Evolutionary conservation across 768 basidiomycete species (phyloP).

Genomic region (Amylocystis lapponica): DNA sequence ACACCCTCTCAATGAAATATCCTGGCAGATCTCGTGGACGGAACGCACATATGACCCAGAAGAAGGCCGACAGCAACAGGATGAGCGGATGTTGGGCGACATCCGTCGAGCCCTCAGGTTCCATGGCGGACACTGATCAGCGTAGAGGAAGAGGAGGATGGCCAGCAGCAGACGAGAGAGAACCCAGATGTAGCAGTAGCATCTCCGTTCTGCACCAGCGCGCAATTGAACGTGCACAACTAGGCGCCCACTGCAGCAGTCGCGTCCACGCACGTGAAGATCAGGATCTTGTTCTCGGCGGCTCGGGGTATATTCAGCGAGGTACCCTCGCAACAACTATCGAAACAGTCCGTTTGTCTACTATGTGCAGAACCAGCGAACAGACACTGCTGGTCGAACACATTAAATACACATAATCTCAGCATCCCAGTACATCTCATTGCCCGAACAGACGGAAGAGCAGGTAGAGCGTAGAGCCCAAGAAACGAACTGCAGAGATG

Average conservation of each 20-base stretch:
- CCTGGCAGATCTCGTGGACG: neutral
- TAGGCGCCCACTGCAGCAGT: too few relatives aligned
- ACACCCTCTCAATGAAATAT: neutral
- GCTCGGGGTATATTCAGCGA: neutral
- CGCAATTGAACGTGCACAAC: neutral
- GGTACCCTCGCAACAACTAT: neutral
- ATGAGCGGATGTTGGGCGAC: conserved; percentile 63
- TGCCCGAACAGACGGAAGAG: conserved; percentile 64
- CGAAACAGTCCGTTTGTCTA: neutral
- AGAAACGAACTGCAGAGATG: conserved; percentile 75
- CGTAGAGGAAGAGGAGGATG: too few relatives aligned
- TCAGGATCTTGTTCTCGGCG: too few relatives aligned
- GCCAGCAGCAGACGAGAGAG: neutral
- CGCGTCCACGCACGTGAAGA: too few relatives aligned
- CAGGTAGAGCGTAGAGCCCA: conserved; percentile 74
- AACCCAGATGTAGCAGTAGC: neutral
- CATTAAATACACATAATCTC: neutral
- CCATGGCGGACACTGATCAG: too few relatives aligned
- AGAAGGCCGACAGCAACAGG: conserved; percentile 72
- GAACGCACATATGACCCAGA: conserved; percentile 76
- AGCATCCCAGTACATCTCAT: neutral
- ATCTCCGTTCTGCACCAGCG: neutral
- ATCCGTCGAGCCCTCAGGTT: conserved; percentile 14
- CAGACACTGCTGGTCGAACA: neutral
- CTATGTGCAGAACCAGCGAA: neutral